Evolutionary conservation across 352 stramenopile genomes (phyloP).

Genomic region (Globisporangium paddicum): DNA sequence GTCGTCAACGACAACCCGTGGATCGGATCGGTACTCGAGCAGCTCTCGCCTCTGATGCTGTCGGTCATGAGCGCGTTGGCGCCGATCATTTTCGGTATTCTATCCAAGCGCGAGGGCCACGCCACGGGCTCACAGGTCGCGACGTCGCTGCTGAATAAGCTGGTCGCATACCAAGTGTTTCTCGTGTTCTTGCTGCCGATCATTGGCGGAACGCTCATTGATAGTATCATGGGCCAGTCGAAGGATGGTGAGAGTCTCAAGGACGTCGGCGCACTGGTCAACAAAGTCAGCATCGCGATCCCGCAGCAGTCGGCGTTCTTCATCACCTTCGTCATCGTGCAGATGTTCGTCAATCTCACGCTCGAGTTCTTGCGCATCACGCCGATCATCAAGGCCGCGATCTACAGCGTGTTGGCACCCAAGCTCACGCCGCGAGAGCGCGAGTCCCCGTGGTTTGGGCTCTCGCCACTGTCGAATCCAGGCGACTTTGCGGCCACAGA

Average conservation of each 20-base stretch:
- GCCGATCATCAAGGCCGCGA: conserved; percentile 67
- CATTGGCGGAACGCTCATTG: conserved; percentile 75
- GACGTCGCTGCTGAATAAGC: conserved; percentile 74
- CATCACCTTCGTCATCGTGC: conserved; percentile 75
- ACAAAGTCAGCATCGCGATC: conserved; percentile 52
- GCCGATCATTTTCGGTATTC: conserved; percentile 78
- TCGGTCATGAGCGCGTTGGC: conserved; percentile 75
- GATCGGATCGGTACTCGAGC: conserved; percentile 68
- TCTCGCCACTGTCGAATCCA: conserved; percentile 49
- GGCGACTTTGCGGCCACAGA: conserved; percentile 59
- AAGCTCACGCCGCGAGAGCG: conserved; percentile 80
- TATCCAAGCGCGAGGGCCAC: conserved; percentile 80
- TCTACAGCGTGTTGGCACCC: conserved; percentile 70
- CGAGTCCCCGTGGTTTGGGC: conserved; percentile 59
- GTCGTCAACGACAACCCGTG: conserved; percentile 59
- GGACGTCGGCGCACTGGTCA: conserved; percentile 43
- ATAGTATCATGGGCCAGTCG: conserved; percentile 47
- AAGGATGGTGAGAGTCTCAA: conserved; percentile 38
- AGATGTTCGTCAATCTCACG: conserved; percentile 62
- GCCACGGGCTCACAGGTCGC: conserved; percentile 55
- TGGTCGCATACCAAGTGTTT: conserved; percentile 81
- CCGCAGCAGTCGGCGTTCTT: conserved; percentile 80
- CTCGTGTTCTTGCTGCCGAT: conserved; percentile 81
- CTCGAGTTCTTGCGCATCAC: conserved; percentile 68
- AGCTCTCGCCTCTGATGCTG: conserved; percentile 73